Base-by-base conservation (phyloP, 345 rosid genomes). In the Punica granatum region DNA sequence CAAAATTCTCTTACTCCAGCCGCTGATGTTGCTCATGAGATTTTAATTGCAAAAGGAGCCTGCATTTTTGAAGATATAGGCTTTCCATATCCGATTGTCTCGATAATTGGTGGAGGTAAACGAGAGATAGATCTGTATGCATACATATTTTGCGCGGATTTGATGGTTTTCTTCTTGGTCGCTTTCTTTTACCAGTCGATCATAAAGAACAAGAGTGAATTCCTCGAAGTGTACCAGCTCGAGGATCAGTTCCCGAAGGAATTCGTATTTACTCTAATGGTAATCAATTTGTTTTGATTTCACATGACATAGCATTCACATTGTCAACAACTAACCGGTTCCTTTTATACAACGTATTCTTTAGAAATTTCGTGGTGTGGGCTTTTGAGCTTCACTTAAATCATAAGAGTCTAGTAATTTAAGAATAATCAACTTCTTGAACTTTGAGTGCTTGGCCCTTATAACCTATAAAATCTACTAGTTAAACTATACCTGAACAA, bases 241-340 rank as follows among this genome's bases (percentile, higher is more conserved):
- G 82, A 81, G 73, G 82, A 81, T 71, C 85, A 81, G 70, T 78
- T 81, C 64, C 82, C 85, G 8, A 72, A 72, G 70, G 85, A 81
- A 68, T 81, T 74, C 33, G 85, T 78, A 11, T 78, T 76, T 36
- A 73, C 73, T 65, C 64, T 81, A 49, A 75, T 81, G 85, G 85
- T 81, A 70, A 56, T 46, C 49, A 63, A 66, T 44, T 70, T 48
- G 31, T 23, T 60, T 46, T 41, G 32, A 46, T 36, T 58, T 46
- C 28, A 60, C 56, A 64, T 25, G 26, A 60, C 32, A 54, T 30
- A 26, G 5, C 25, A 9, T 11, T 13, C 1, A 56, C 21, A 26
- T 26, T 1, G 2, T 49, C 28, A 51, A 51, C 58, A n/a, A 51
- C 30, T 51, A n/a, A 51, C 7, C 26, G 0, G 5, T n/a, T 28